Evolutionary conservation across 2,329 filamentous ascomycete species (phyloP).

Genomic region (Fusarium nygamai): DNA sequence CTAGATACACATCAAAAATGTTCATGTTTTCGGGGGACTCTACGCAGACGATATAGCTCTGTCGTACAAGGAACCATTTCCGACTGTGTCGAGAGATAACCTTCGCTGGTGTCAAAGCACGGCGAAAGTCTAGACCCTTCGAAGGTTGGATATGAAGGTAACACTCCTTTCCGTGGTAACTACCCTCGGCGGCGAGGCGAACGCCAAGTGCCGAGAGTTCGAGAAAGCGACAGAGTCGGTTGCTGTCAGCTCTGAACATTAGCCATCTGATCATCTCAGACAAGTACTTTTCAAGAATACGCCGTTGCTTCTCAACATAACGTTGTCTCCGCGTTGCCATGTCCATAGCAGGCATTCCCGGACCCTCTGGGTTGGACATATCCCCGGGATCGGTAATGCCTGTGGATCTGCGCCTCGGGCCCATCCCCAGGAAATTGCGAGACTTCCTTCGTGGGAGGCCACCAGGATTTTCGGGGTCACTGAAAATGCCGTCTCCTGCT

Average conservation of each 20-base stretch:
- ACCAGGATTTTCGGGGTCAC: conserved; percentile 47
- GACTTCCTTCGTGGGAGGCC: conserved; percentile 58
- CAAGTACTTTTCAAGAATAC: conserved; percentile 87
- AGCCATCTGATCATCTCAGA: conserved; percentile 95
- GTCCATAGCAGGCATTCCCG: conserved; percentile 62
- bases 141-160: conserved; percentile 91
- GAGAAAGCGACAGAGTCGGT: conserved; percentile 93
- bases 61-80: conserved; percentile 98
- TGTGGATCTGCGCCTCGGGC: conserved; percentile 60
- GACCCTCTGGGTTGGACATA: conserved; percentile 52
- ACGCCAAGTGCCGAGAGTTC: conserved; percentile 95
- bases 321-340: conserved; percentile 57
- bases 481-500: conserved; percentile 61
- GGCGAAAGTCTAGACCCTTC: conserved; percentile 87
- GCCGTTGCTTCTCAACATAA: conserved; percentile 85
- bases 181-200: conserved; percentile 91
- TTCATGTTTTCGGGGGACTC: conserved; percentile 99
- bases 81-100: conserved; percentile 85
- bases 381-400: conserved; percentile 59
- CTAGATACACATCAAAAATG: conserved; percentile 98
- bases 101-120: conserved; percentile 79
- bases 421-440: conserved; percentile 63
- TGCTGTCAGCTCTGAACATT: conserved; percentile 96
- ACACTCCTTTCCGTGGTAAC: conserved; percentile 97
- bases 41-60: conserved; percentile 98